Evolutionary conservation across 306 rosid species (phyloP).

Genomic region (Prunus dulcis): DNA sequence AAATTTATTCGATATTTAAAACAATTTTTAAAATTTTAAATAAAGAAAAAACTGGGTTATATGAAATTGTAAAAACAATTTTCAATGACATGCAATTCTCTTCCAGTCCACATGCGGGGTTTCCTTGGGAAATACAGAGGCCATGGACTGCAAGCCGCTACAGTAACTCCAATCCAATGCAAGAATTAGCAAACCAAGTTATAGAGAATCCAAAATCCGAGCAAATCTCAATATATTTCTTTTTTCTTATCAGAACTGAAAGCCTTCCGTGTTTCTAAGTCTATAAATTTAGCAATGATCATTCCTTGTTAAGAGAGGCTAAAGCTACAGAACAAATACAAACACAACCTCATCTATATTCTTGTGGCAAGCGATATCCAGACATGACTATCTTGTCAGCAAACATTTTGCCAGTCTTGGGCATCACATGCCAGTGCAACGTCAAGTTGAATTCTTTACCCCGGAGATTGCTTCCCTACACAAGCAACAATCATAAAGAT

Average conservation of each 20-base stretch:
- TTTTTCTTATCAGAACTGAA: conserved; percentile 15
- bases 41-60: too few species aligned
- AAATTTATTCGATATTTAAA: too few species aligned
- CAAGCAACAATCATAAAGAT: background rate
- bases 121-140: too few species aligned
- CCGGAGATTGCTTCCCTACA: conserved; percentile 81
- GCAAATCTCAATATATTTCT: background rate
- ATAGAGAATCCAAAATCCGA: conserved; percentile 18
- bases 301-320: conserved; percentile 13
- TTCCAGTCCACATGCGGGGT: too few species aligned
- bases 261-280: conserved; percentile 27
- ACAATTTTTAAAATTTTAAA: too few species aligned
- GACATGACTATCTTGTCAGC: conserved; percentile 72
- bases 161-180: background rate
- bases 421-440: conserved; percentile 99
- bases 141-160: too few species aligned
- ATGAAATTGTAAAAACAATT: too few species aligned
- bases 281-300: conserved; percentile 16
- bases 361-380: conserved; percentile 70
- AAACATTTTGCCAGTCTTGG: conserved; percentile 92
- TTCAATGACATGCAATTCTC: too few species aligned
- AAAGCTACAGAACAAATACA: conserved; percentile 39
- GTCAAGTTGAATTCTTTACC: conserved; percentile 88
- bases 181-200: conserved; percentile 1
- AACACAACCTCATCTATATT: conserved; percentile 57